A percentile compares a stretch with the other conserved stretches of the same genome.
phyloP scores from a whole-genome alignment of 1,284 basidiomycete genomes.

The Erythrobasidium hasegawianum region DNA sequence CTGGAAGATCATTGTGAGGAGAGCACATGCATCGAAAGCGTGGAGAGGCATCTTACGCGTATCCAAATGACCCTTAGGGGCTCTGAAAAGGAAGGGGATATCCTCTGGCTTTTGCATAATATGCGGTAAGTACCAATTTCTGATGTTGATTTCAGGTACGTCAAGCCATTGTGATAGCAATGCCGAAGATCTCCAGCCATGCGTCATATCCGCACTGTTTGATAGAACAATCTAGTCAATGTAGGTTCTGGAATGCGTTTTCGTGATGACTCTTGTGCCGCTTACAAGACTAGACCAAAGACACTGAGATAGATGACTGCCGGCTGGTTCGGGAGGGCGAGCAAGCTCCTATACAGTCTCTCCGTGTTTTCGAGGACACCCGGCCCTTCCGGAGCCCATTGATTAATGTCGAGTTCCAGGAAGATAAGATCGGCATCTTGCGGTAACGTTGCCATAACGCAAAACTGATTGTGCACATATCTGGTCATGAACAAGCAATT shows the following conservation, averaged over 20 bases:
- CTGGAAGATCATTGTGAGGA: background rate
- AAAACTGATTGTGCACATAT: conserved; percentile 17
- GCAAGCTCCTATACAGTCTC: conserved; percentile 12
- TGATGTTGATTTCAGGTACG: conserved; percentile 30
- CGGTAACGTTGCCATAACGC: conserved; percentile 12
- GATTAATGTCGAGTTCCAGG: conserved; percentile 30
- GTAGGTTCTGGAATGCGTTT: background rate
- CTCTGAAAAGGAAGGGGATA: conserved; percentile 8
- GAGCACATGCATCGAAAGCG: background rate
- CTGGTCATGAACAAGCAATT: background rate
- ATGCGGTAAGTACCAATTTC: conserved; percentile 32
- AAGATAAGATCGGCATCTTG: conserved; percentile 31
- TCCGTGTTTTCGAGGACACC: conserved; percentile 15
- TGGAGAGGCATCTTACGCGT: background rate
- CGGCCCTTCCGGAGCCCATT: background rate
- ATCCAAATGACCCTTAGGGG: conserved; percentile 7
- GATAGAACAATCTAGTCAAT: too few relatives aligned
- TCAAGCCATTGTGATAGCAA: conserved; percentile 28
- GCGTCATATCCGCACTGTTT: conserved; percentile 32
- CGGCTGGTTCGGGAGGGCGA: conserved; percentile 19
- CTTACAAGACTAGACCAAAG: conserved; percentile 29
- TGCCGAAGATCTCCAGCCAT: conserved; percentile 28
- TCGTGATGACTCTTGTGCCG: background rate
- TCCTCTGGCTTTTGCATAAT: conserved; percentile 24
- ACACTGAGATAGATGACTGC: conserved; percentile 31